Percentiles rank a stretch among this genome's conserved stretches.
These are phyloP conservation scores for Termitomyces sp. DNA, from an alignment of 768 basidiomycete species.

Conservation along the genomic window DNA sequence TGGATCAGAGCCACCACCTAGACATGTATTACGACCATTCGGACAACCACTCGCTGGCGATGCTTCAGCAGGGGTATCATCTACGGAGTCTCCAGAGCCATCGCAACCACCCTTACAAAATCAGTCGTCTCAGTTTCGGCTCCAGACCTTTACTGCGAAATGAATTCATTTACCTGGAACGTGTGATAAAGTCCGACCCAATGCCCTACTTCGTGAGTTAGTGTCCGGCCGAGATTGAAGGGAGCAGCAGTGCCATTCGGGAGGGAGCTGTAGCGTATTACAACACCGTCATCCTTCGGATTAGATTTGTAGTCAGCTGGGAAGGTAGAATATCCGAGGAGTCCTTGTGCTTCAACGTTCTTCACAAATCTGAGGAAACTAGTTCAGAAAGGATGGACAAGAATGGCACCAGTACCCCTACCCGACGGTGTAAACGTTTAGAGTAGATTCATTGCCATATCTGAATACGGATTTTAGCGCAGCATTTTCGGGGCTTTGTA, in stretches of 20 bases:
- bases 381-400: background rate
- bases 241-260: conserved; percentile 11
- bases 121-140: background rate
- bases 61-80: conserved; percentile 40
- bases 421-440: conserved; percentile 40
- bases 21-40: conserved; percentile 27
- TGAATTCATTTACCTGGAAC: conserved; percentile 29
- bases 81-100: conserved; percentile 36
- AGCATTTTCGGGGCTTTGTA: conserved; percentile 30
- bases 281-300: conserved; percentile 45
- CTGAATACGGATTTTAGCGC: conserved; percentile 41
- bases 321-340: conserved; percentile 51
- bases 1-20: conserved; percentile 33
- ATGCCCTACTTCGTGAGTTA: conserved; percentile 49
- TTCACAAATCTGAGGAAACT: background rate
- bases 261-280: conserved; percentile 24
- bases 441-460: conserved; percentile 31
- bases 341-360: conserved; percentile 25
- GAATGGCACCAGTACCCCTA: conserved; percentile 2
- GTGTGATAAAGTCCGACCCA: conserved; percentile 51
- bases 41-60: conserved; percentile 36
- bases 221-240: conserved; percentile 43
- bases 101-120: conserved; percentile 27
- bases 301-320: conserved; percentile 34
- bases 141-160: background rate